Base-by-base conservation (phyloP, 768 basidiomycete species). In the Naganishia randhawae region DNA sequence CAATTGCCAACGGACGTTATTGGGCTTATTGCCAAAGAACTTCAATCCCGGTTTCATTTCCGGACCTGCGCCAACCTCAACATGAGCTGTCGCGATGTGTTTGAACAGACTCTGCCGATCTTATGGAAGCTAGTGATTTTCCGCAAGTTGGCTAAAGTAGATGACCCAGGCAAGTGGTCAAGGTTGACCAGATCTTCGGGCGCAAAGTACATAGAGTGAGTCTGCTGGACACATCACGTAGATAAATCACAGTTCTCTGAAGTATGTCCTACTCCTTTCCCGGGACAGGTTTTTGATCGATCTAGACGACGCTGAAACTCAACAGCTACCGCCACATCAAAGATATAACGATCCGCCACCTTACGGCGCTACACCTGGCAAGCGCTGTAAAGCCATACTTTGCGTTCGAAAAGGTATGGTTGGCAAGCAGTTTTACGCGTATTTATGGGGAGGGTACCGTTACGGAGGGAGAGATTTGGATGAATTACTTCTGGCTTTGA, bases 141-240 rank as follows among this genome's bases (percentile, higher is more conserved):
- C 33, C 45, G 45, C 45, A n/a, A 48, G 7, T 48, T 22, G 45
- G n/a, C 2, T 22, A 11, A 22, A 22, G 25, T n/a, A n/a, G n/a
- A 22, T n/a, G 45, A 48, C 7, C 45, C 45, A 48, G 45, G 11
- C 2, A 55, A 11, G 33, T 32, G 33, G 33, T 9, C 31, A n/a
- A 32, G 33, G 10, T 22, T 55, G n/a, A 35, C n/a, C 54, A 14
- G 22, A 13, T 32, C 33, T 19, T 13, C 33, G 22, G 54, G 54
- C 19, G 54, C 54, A 22, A 32, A 55, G 37, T 55, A 55, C 33
- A 22, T 55, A 33, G 54, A 55, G 54, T 35, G 16, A 55, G 54
- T 22, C 11, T 3, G 14, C n/a, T 37, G 3, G 16, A 6, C 5
- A 13, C 9, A 8, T 1, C 19, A 16, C 17, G 54, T 25, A 25